Conservation (phyloP, 345 rosid species). For the Noccaea bulbosa region DNA sequence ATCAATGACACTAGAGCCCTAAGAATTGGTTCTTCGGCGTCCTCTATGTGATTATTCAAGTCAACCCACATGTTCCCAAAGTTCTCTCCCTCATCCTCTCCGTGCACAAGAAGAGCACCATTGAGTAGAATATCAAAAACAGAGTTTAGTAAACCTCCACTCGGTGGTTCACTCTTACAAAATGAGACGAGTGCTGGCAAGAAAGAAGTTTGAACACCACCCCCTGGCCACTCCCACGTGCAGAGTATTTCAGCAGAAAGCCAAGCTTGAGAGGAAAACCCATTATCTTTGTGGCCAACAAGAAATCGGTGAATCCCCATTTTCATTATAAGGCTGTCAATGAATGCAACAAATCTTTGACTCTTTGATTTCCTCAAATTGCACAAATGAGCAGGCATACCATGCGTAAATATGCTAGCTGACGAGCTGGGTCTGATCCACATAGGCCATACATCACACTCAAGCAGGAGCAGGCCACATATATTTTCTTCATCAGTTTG, state of each 20-base stretch:
- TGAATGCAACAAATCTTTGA: constrained; percentile 64
- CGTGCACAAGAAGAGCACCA: constrained; percentile 83
- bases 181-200: constrained; percentile 61
- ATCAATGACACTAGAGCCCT: constrained; percentile 79
- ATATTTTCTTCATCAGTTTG: constrained; percentile 63
- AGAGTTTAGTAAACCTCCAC: constrained; percentile 59
- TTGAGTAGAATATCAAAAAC: constrained; percentile 73
- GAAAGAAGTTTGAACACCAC: constrained; percentile 70
- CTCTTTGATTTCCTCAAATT: constrained; percentile 54
- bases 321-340: constrained; percentile 66
- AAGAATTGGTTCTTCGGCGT: constrained; percentile 70
- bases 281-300: constrained; percentile 44
- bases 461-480: constrained; percentile 64
- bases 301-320: constrained; percentile 65
- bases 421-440: constrained; percentile 61
- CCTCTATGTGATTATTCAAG: constrained; percentile 53
- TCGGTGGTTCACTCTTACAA: constrained; percentile 53
- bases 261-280: constrained; percentile 68
- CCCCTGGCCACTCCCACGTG: constrained; percentile 97
- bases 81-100: constrained; percentile 46
- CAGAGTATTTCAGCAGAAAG: constrained; percentile 87
- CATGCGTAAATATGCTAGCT: constrained; percentile 32
- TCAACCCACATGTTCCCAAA: constrained; percentile 51
- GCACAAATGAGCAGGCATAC: constrained; percentile 30
- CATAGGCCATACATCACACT: constrained; percentile 76